Base-by-base conservation (phyloP, 2,329 filamentous ascomycete species). In the Penicillium sp. region DNA sequence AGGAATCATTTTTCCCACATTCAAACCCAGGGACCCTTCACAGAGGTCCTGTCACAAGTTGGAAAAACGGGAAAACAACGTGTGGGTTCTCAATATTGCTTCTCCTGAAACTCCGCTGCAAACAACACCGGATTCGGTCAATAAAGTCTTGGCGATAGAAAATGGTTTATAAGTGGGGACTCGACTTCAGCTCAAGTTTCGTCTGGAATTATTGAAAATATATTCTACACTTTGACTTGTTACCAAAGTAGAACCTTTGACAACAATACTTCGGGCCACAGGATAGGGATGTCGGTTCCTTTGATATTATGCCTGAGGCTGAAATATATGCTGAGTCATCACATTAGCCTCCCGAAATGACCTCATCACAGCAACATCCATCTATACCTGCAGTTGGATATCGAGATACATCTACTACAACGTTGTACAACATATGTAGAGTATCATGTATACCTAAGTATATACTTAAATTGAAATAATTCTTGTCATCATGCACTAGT, bases 1-100 rank as follows among this genome's bases (percentile, higher is more conserved):
- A 55, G 69, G 68, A 56, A 76, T 70, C 73, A 76, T 75, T 42
- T 63, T 73, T 38, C 29, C 23, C 38, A 38, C 51, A 53, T 52
- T 26, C 47, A 44, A 55, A 34, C 38, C 47, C 26, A 32, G 16
- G 41, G 36, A 55, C 35, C 36, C 46, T 58, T 29, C 23, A 44
- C 32, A 23, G 27, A 39, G 42, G 47, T 8, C 42, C 36, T n/a
- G 38, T 48, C 38, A 36, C 23, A 30, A 30, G 10, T 40, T 51
- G 30, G 18, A 26, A 23, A 19, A 34, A 35, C 42, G 14, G 19
- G 10, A 19, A 39, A 19, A 19, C 36, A 39, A 39, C n/a, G 30
- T 30, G 45, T 46, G 16, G 34, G 23, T 40, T 45, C 9, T 18
- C 6, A 50, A 13, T 23, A 23, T 26, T 14, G 8, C 49, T 56